Conservation (phyloP, 164 flowering plant species). For the Vitis rotundifolia region DNA sequence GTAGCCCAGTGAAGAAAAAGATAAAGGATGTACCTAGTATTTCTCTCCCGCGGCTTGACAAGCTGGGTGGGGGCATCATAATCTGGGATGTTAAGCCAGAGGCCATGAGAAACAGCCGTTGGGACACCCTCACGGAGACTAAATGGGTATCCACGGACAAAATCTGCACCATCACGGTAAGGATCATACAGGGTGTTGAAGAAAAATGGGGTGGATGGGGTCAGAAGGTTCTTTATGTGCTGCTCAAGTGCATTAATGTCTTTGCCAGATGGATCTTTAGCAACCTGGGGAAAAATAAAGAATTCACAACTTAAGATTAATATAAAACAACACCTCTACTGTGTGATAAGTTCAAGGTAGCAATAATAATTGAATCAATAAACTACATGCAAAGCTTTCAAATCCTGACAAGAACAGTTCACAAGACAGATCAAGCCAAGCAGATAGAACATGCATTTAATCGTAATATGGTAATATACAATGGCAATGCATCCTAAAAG, state of each 20-base stretch:
- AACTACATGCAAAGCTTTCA: background rate
- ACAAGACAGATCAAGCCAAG: background rate
- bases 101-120: conserved; percentile 83
- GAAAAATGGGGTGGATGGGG: conserved; percentile 79
- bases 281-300: conserved; percentile 48
- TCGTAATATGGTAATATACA: background rate
- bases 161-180: conserved; percentile 75
- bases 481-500: background rate
- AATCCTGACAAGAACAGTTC: background rate
- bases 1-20: too few species aligned
- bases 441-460: background rate
- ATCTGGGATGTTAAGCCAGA: conserved; percentile 85
- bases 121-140: conserved; percentile 80
- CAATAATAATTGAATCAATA: background rate
- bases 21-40: conserved; percentile 45
- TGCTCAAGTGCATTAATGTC: conserved; percentile 81
- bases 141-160: conserved; percentile 89
- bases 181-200: conserved; percentile 89
- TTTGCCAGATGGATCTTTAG: conserved; percentile 71
- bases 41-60: conserved; percentile 79
- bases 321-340: background rate
- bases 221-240: conserved; percentile 73
- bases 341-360: too few species aligned
- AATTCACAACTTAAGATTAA: background rate
- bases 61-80: conserved; percentile 91